Base-by-base conservation (phyloP, 2,329 filamentous ascomycete genomes). In the Hymenoscyphus repandus region DNA sequence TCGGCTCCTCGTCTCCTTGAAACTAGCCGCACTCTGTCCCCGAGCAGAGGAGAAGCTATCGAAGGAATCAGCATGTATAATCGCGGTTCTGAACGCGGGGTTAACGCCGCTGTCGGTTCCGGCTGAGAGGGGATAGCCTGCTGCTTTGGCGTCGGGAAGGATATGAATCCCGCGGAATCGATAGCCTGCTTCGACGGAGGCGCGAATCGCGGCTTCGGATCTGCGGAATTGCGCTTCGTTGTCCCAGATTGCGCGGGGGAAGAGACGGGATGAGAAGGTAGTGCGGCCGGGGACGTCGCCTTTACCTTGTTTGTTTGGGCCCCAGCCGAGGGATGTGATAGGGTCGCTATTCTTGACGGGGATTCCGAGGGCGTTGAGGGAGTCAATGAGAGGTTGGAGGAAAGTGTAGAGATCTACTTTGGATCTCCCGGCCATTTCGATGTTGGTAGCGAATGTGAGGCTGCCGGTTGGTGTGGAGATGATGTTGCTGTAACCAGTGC, bases 21-120 rank as follows among this genome's bases (percentile, higher is more conserved):
- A 75, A 73, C 7, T 77, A 67, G 5, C 67, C 62, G 5, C 76
- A 66, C 46, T 75, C 69, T 20, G 72, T 74, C 0, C 70, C 65
- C 1, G 31, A 10, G 13, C 17, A n/a, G n/a, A n/a, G 36, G n/a
- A 20, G 13, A 22, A 33, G n/a, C 27, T n/a, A 22, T 56, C 51
- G 32, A 51, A 58, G 17, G 43, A 31, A 15, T 50, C 47, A 1
- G 49, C 52, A 22, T 58, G 56, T 47, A 58, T 56, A 27, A 50
- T 43, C 7, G 52, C 40, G 11, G 49, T 49, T 13, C 58, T 49
- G 41, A 53, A 58, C 5, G 51, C 53, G 2, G 58, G 58, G 27
- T 56, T 58, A n/a, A 60, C 51, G 9, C n/a, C n/a, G n/a, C n/a
- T n/a, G n/a, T n/a, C n/a, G n/a, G n/a, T n/a, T n/a, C 45, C 45